Evolutionary conservation across 805 yeast species (phyloP), one percentile per base, ranked within the genome.

Genomic region (Candida multigemmis): DNA sequence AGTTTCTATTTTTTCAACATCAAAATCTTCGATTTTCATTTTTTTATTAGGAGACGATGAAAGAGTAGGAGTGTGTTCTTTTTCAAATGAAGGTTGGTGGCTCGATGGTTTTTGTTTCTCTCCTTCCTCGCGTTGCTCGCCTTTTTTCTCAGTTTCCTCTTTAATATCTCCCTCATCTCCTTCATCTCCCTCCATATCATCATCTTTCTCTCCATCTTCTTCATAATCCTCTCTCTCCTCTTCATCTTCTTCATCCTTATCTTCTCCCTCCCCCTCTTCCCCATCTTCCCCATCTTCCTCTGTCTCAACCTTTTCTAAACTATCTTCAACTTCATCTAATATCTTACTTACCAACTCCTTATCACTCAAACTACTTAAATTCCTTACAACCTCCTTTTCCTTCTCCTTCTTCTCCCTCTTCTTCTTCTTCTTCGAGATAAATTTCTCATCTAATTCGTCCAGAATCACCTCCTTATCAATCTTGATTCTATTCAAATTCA

Each of bases 401-500:
- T 35, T 25, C 22, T 32, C 27, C 27, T 34, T 24, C 34, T 41
- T 35, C 33, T 21, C 30, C 27, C 22, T 34, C 33, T 16, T 27
- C 12, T 22, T 32, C 31, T 30, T 18, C 23, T 30, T 11, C 22
- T 27, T 21, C 13, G 34, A 27, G 14, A 28, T 22, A 26, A 31
- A 42, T 22, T 30, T 35, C 17, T 36, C 36, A 22, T 42, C 46
- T 9, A 46, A 22, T 16, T 32, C 30, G 27, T 40, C 41, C 5
- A 46, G 41, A 17, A 48, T 41, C 12, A 37, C 27, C 6, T 34
- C 40, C 21, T 31, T 35, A 19, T 38, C 37, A 12, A 49, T 38
- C 5, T 7, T 27, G 12, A 31, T 25, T 13, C 27, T 21, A 12
- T 39, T 35, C 27, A 41, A 32, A 23, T 40, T 36, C n/a, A 38